Evolutionary conservation across 768 basidiomycete species (phyloP).

Genomic region (Leccinum incarnatum): DNA sequence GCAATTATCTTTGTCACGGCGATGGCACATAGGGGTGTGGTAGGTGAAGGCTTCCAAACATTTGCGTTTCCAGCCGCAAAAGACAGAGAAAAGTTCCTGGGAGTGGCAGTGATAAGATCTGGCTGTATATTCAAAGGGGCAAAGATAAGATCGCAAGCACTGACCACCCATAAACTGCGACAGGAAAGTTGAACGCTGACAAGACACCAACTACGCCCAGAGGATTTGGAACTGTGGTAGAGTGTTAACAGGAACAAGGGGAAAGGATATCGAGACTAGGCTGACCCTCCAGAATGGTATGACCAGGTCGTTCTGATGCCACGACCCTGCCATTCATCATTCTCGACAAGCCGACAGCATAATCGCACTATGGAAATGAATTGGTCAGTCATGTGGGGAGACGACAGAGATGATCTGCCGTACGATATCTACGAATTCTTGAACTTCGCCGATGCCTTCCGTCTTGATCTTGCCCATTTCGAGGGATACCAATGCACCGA

Average conservation of each 20-base stretch:
- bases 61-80: conserved; percentile 91
- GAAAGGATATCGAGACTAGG: not conserved
- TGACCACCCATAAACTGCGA: conserved; percentile 89
- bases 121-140: conserved; percentile 1
- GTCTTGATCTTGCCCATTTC: conserved; percentile 92
- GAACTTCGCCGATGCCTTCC: conserved; percentile 91
- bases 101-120: conserved; percentile 9
- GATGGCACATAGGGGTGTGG: conserved; percentile 86
- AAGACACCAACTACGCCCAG: conserved; percentile 73
- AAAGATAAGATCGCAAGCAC: conserved; percentile 13
- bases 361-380: conserved; percentile 67
- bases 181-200: conserved; percentile 96
- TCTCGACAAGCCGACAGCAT: conserved; percentile 87
- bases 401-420: conserved; percentile 28
- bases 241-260: conserved; percentile 7
- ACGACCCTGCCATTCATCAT: conserved; percentile 93
- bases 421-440: conserved; percentile 94
- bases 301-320: conserved; percentile 86
- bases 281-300: conserved; percentile 84
- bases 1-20: conserved; percentile 86
- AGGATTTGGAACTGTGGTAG: conserved; percentile 79
- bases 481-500: conserved; percentile 81
- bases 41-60: conserved; percentile 93
- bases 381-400: conserved; percentile 7
- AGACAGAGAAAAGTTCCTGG: conserved; percentile 87